Conservation (phyloP, 192 early-diverging fungal species). For the Backusella circina region DNA sequence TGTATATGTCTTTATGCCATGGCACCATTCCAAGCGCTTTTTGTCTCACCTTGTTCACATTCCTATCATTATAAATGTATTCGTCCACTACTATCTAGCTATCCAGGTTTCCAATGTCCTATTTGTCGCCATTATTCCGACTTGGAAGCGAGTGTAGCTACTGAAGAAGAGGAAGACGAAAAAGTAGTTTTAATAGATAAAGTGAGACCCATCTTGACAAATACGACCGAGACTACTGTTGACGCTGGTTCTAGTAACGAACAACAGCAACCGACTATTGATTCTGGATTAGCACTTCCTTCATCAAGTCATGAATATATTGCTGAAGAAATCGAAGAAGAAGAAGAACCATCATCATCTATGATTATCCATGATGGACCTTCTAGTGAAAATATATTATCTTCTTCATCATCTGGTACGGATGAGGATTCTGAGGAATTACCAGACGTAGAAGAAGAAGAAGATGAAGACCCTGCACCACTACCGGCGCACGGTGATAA, state of each 20-base stretch:
- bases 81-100: slow-evolving; percentile 59
- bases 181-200: not conserved
- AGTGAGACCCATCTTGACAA: not conserved
- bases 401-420: not conserved
- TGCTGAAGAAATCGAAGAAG: not conserved
- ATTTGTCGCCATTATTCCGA: slow-evolving; percentile 82
- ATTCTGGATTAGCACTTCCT: not conserved
- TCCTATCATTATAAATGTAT: slow-evolving; percentile 85
- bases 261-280: not conserved
- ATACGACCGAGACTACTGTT: not conserved
- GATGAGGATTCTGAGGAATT: not conserved
- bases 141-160: slow-evolving; percentile 64
- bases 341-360: not conserved
- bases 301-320: not conserved
- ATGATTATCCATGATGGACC: not conserved
- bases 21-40: slow-evolving; percentile 74
- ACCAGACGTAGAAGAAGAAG: not conserved
- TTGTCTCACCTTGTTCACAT: slow-evolving; percentile 81
- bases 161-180: slow-evolving; percentile 30
- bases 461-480: not conserved
- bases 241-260: not conserved
- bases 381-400: not conserved
- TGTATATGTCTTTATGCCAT: slow-evolving; percentile 82
- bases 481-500: not conserved
- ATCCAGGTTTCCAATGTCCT: slow-evolving; percentile 70